Evolutionary conservation across 345 rosid species (phyloP), one percentile per base, ranked within the genome.

Genomic region (Psidium guajava): DNA sequence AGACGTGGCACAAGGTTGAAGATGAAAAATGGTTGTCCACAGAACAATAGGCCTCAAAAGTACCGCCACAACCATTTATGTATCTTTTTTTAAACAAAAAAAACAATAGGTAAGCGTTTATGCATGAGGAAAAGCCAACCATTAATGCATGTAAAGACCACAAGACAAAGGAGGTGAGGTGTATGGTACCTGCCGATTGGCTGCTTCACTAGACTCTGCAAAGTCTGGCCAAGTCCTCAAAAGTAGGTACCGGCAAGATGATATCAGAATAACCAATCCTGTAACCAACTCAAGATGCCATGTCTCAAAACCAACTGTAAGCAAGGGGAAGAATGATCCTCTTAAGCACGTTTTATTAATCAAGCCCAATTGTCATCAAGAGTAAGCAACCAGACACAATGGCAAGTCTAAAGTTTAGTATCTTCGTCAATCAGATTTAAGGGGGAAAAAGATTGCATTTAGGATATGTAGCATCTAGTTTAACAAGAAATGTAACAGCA

Each of bases 191-290:
- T 95, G 98, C 82, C 50, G 91, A 88, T 95, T 97, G 40, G 98
- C 98, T 61, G 93, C 94, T 91, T 95, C 95, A 83, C 94, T 92
- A 36, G 99, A 97, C 86, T 95, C 95, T 11, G 98, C 89, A 89
- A 94, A 97, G 83, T 93, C 96, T 28, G 94, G 95, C 98, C 98
- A 97, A 52, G 88, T 84, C 86, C 91, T 93, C 84, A 97, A 89
- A 84, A 97, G 90, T 82, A 93, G 83, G 89, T 91, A 94, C 54
- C 98, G 91, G 82, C 90, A 91, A 57, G 96, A 95, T 55, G 98
- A 95, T 86, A 95, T 87, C 11, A 97, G 86, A 53, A 94, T 85
- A 85, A 97, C 96, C 44, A 91, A 73, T 84, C 96, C 98, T 86
- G 86, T 83, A 61, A 94, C 86, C 88, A 97, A 89, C 87, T 91